A percentile compares a stretch with the other conserved stretches of the same genome.
Conservation (phyloP, 2,329 filamentous ascomycete species). For the Pseudopyricularia cyperi region DNA sequence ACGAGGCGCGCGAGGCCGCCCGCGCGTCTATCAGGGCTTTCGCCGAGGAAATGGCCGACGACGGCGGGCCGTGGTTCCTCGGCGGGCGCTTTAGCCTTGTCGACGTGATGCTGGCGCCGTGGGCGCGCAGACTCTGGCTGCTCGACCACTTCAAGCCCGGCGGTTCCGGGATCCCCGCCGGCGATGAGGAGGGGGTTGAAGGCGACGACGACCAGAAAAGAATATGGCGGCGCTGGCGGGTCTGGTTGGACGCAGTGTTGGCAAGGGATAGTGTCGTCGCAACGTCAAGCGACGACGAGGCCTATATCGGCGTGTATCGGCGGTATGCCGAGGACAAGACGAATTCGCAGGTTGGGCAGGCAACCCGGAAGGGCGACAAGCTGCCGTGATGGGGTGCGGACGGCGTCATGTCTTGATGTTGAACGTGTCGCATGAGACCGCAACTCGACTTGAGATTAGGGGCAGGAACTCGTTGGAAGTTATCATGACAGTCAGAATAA, state of each 20-base stretch:
- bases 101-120: conserved; percentile 60
- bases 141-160: conserved; percentile 62
- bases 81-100: conserved; percentile 51
- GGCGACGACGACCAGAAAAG: conserved; percentile 13
- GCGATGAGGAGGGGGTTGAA: conserved; percentile 6
- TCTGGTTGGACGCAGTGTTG: conserved; percentile 48
- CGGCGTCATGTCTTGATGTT: too few species aligned
- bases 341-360: conserved; percentile 46
- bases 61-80: conserved; percentile 51
- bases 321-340: conserved; percentile 54
- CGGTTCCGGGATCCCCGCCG: conserved; percentile 29
- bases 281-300: conserved; percentile 54
- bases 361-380: conserved; percentile 46
- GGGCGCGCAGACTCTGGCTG: conserved; percentile 58
- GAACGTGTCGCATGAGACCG: too few species aligned
- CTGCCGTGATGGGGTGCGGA: conserved; percentile 36
- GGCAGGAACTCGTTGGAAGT: not conserved
- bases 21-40: conserved; percentile 45
- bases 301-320: conserved; percentile 57
- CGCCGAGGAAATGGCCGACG: conserved; percentile 43
- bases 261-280: conserved; percentile 48
- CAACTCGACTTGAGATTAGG: not conserved
- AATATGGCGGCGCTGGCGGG: conserved; percentile 51
- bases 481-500: too few species aligned
- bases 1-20: conserved; percentile 44